A percentile compares a stretch with the other conserved stretches of the same genome.
Conservation (phyloP, 352 stramenopile species). For the Thalassiosira mediterranea region DNA sequence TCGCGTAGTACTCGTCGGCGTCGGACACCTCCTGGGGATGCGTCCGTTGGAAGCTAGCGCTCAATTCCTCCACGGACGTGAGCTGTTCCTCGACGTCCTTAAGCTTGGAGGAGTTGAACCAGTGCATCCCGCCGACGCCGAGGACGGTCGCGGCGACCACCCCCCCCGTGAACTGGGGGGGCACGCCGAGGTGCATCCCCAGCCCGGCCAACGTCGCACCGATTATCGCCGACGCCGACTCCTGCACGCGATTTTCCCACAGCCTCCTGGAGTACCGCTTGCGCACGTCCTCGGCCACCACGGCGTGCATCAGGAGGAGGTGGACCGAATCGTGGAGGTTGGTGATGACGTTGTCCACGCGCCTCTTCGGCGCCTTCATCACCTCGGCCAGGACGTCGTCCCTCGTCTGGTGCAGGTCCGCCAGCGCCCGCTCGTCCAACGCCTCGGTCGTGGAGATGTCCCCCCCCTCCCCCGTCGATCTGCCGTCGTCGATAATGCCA, state of each 20-base stretch:
- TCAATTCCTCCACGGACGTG: conserved; percentile 88
- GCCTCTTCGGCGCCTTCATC: conserved; percentile 92
- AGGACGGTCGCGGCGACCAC: conserved; percentile 86
- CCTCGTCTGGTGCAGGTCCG: conserved; percentile 94
- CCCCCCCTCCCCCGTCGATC: conserved; percentile 4
- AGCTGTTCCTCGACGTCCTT: conserved; percentile 89
- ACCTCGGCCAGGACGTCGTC: conserved; percentile 98
- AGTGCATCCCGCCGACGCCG: conserved; percentile 87
- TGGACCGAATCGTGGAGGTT: conserved; percentile 91
- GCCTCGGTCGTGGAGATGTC: conserved; percentile 43
- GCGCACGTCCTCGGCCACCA: conserved; percentile 62
- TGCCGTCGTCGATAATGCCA: too few species aligned
- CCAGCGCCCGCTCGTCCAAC: conserved; percentile 82
- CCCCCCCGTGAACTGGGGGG: conserved; percentile 87
- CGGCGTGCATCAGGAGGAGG: conserved; percentile 94
- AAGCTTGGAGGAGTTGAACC: conserved; percentile 89
- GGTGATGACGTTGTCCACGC: conserved; percentile 99
- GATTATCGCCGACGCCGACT: conserved; percentile 52
- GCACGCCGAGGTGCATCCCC: conserved; percentile 85
- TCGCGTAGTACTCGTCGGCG: conserved; percentile 95
- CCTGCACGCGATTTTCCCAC: conserved; percentile 71
- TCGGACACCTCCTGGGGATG: conserved; percentile 95
- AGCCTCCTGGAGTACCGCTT: conserved; percentile 57
- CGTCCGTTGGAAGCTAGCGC: conserved; percentile 90
- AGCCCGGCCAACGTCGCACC: conserved; percentile 69